phyloP scores from a whole-genome alignment of 164 flowering plant species.

The Tinospora cordifolia region DNA sequence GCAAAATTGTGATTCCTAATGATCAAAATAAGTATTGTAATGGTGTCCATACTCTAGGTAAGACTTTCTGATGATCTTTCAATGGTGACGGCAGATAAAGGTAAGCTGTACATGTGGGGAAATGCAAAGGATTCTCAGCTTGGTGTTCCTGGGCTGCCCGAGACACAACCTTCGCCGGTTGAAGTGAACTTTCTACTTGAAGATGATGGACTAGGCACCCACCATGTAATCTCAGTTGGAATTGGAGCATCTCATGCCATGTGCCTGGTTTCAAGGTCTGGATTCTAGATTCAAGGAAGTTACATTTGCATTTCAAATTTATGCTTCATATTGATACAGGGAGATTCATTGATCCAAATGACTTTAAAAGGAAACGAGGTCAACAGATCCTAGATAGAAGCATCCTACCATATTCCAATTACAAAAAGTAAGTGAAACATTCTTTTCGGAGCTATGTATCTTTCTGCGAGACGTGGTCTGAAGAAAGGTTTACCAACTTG shows the following conservation, averaged over 20 bases:
- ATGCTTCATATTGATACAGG: too few species aligned
- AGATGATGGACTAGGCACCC: conserved; percentile 58
- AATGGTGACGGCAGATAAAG: conserved; percentile 42
- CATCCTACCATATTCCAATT: too few species aligned
- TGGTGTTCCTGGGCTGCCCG: conserved; percentile 86
- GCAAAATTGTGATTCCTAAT: neutral
- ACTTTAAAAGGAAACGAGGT: neutral
- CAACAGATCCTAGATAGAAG: neutral
- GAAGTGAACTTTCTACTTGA: conserved; percentile 69
- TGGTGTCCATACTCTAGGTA: too few species aligned
- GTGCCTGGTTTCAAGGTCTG: conserved; percentile 59
- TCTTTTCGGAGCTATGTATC: too few species aligned
- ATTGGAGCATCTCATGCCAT: conserved; percentile 87
- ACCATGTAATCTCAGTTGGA: conserved; percentile 57
- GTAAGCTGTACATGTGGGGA: conserved; percentile 92
- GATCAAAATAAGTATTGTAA: neutral
- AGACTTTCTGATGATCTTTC: neutral
- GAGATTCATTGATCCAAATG: neutral
- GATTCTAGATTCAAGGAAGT: neutral
- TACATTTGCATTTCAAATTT: neutral
- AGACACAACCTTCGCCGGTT: conserved; percentile 50
- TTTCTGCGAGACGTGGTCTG: too few species aligned
- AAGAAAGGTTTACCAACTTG: too few species aligned
- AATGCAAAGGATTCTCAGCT: conserved; percentile 72
- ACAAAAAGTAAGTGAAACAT: too few species aligned